phyloP scores from a whole-genome alignment of 345 rosid species.

The Gossypium turneri region DNA sequence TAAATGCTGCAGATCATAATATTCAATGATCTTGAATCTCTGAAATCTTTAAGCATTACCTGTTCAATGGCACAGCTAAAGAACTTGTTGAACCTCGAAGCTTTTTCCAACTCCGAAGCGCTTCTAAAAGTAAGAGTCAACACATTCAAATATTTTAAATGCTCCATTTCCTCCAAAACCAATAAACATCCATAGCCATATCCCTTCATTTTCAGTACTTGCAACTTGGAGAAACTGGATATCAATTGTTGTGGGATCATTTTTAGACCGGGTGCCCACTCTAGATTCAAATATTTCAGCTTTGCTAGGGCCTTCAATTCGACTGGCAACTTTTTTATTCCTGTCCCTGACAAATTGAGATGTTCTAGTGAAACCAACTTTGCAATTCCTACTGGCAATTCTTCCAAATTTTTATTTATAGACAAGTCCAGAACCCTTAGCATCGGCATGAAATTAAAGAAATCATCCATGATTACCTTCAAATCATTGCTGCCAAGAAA shows the following conservation, averaged over 20 bases:
- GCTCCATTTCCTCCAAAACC: not conserved
- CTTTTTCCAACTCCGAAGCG: not conserved
- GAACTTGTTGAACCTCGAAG: not conserved
- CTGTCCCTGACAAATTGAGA: conserved; percentile 23
- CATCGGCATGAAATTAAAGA: not conserved
- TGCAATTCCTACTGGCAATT: not conserved
- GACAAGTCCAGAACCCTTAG: not conserved
- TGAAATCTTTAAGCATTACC: fast-evolving
- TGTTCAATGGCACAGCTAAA: not conserved
- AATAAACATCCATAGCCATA: not conserved
- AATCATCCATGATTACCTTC: not conserved
- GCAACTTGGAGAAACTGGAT: not conserved
- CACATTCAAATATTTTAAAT: not conserved
- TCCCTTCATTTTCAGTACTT: not conserved
- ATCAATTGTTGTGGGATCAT: conserved; percentile 13
- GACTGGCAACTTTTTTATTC: too few relatives aligned
- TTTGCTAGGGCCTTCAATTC: conserved; percentile 22
- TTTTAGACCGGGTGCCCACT: not conserved
- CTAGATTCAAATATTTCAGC: conserved; percentile 21
- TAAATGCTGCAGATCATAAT: too few relatives aligned
- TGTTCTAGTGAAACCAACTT: conserved; percentile 17
- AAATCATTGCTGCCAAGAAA: not conserved
- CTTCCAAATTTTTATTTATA: fast-evolving
- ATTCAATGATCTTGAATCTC: too few relatives aligned
- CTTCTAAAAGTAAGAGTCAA: not conserved